A percentile compares a stretch with the other conserved stretches of the same genome.
Conservation (phyloP, 306 rosid species). For the Arachis stenosperma region DNA sequence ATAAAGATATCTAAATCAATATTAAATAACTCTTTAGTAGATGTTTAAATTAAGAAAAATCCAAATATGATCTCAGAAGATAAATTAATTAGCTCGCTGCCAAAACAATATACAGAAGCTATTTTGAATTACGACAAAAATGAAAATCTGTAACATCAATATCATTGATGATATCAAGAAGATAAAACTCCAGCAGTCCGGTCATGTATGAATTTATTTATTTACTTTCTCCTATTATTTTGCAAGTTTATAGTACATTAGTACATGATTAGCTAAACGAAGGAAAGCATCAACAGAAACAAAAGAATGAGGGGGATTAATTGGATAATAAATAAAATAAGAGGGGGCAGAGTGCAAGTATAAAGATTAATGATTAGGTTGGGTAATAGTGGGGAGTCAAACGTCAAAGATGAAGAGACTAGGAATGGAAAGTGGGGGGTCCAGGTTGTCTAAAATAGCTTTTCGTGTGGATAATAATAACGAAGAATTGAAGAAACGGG, state of each 20-base stretch:
- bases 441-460: slow-evolving; percentile 69
- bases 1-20: no score
- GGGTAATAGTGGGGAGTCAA: slow-evolving; percentile 68
- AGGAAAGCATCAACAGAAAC: not conserved
- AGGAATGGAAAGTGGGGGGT: slow-evolving; percentile 64
- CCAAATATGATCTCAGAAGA: not conserved
- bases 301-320: not conserved
- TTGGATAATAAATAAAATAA: slow-evolving; percentile 9
- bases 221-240: not conserved
- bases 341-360: slow-evolving; percentile 39
- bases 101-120: no score
- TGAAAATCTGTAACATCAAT: not conserved
- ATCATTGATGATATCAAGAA: not conserved
- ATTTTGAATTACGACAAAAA: not conserved
- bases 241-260: not conserved
- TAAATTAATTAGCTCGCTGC: not conserved
- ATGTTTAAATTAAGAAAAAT: not conserved
- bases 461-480: slow-evolving; percentile 62
- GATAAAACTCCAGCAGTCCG: not conserved
- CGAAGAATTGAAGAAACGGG: not conserved
- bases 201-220: no score
- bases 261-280: not conserved
- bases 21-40: no score
- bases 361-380: slow-evolving; percentile 44
- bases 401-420: slow-evolving; percentile 75